phyloP scores from a whole-genome alignment of 257 asterid genomes.

The Gentiana macrophylla region DNA sequence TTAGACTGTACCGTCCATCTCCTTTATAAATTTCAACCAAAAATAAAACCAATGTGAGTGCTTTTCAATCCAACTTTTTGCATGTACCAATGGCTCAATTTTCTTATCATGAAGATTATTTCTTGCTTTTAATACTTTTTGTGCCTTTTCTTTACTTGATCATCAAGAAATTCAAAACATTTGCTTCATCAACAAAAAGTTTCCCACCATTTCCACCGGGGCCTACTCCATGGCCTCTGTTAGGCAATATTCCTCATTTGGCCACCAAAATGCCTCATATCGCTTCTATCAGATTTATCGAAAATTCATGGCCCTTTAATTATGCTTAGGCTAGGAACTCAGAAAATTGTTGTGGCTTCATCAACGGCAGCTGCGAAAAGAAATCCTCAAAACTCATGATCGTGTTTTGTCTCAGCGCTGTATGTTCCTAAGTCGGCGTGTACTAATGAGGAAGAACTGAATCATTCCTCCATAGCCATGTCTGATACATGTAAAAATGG shows the following conservation, averaged over 20 bases:
- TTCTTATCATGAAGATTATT: no score
- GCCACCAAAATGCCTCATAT: conserved; percentile 12
- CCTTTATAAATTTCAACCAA: no score
- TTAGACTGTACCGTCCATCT: no score
- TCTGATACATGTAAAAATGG: no score
- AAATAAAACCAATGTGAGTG: no score
- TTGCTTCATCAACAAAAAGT: no score
- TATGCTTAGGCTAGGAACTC: conserved; percentile 19
- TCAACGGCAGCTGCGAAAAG: conserved; percentile 25
- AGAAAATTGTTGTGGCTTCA: conserved; percentile 27
- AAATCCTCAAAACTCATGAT: conserved; percentile 27
- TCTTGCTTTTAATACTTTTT: no score
- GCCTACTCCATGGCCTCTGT: conserved; percentile 40
- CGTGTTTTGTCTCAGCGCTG: conserved; percentile 16
- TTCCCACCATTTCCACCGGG: not conserved
- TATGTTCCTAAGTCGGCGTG: conserved; percentile 13
- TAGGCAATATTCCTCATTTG: conserved; percentile 24
- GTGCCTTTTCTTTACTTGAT: no score
- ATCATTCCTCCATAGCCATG: no score
- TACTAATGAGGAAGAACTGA: not conserved
- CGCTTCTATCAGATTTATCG: conserved; percentile 18
- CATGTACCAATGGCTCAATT: no score
- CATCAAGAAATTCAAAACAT: no score
- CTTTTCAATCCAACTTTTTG: no score
- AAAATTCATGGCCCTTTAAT: conserved; percentile 28